phyloP scores from a whole-genome alignment of 2,329 filamentous ascomycete species.

The Fusarium sp. region DNA sequence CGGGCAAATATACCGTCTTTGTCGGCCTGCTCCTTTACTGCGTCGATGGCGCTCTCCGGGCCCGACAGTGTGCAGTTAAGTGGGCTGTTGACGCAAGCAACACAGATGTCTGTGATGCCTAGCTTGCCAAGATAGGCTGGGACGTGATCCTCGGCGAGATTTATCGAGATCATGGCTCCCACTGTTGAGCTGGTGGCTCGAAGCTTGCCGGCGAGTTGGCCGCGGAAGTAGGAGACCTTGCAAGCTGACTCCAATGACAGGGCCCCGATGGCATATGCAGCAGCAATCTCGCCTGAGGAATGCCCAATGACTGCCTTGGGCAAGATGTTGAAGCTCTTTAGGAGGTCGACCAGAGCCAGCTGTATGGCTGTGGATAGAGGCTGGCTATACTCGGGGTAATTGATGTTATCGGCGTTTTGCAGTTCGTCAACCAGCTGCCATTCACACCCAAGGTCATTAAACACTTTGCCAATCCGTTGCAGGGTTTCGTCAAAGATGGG shows the following conservation, averaged over 20 bases:
- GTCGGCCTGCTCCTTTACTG: slow-evolving; percentile 10
- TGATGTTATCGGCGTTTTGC: slow-evolving; percentile 32
- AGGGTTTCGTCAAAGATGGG: not conserved
- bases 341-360: slow-evolving; percentile 56
- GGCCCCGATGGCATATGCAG: slow-evolving; percentile 51
- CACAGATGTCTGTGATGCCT: not conserved
- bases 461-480: not conserved
- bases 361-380: slow-evolving; percentile 67
- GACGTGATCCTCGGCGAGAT: slow-evolving; percentile 40
- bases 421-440: not conserved
- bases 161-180: slow-evolving; percentile 51
- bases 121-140: slow-evolving; percentile 30
- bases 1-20: slow-evolving; percentile 17
- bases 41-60: slow-evolving; percentile 12
- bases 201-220: slow-evolving; percentile 21
- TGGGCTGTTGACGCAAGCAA: slow-evolving; percentile 33
- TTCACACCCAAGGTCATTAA: not conserved
- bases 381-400: slow-evolving; percentile 58
- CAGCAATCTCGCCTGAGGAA: slow-evolving; percentile 56
- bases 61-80: slow-evolving; percentile 30
- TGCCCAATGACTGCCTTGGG: slow-evolving; percentile 52
- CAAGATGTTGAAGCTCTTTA: slow-evolving; percentile 45
- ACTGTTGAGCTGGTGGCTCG: not conserved
- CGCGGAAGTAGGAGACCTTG: slow-evolving; percentile 51
- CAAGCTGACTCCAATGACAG: slow-evolving; percentile 48